Evolutionary conservation across 179 eudicot species (phyloP).

Genomic region (Camellia oleifera): DNA sequence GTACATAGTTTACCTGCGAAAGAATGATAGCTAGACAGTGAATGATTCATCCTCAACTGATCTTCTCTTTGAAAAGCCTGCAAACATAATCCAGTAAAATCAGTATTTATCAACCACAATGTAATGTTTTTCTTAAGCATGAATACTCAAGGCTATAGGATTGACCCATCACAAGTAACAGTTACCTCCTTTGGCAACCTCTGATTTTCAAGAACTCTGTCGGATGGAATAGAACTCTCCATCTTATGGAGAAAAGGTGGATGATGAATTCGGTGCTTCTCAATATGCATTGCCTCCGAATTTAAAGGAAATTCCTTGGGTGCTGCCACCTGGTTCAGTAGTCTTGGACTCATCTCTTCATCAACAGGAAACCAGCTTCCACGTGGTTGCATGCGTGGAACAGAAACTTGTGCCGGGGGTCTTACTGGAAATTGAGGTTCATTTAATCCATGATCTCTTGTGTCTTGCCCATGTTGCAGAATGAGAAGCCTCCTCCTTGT

Average conservation of each 20-base stretch:
- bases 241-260: constrained; percentile 64
- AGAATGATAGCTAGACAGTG: constrained; percentile 43
- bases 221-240: constrained; percentile 53
- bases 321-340: constrained; percentile 36
- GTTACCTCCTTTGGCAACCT: constrained; percentile 78
- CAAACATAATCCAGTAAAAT: constrained; percentile 19
- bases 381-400: constrained; percentile 56
- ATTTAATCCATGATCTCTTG: constrained; percentile 46
- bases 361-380: constrained; percentile 76
- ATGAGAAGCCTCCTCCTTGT: constrained; percentile 93
- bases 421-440: constrained; percentile 70
- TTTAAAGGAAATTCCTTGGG: constrained; percentile 47
- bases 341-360: constrained; percentile 69
- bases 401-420: constrained; percentile 58
- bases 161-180: constrained; percentile 10
- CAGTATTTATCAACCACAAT: constrained; percentile 3
- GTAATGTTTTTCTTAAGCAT: background rate
- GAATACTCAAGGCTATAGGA: background rate
- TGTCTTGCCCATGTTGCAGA: constrained; percentile 93
- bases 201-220: constrained; percentile 52
- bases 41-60: constrained; percentile 48
- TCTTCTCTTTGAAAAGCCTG: constrained; percentile 81
- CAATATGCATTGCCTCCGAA: constrained; percentile 51
- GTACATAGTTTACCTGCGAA: constrained; percentile 53
- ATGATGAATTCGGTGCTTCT: constrained; percentile 52